Evolutionary conservation across 73 alveolate genomes (phyloP), one percentile per base, ranked within the genome.

Genomic region (Stentor roeselii): DNA sequence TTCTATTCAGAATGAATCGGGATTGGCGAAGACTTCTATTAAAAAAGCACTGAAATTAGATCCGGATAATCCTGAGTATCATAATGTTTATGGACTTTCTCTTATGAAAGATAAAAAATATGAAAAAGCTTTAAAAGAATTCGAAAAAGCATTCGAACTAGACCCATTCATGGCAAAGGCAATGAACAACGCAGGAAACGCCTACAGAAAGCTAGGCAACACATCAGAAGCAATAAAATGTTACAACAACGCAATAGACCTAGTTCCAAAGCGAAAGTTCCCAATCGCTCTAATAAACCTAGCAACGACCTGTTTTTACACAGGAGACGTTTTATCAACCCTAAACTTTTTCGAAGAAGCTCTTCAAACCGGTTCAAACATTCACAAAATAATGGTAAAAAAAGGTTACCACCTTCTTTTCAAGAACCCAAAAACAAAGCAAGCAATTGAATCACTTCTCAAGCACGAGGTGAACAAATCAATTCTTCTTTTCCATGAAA

Each of bases 401-500:
- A 76, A 76, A 76, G 84, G 84, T n/a, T 76, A 39, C 39, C 84
- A 76, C 34, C 39, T 76, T n/a, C 59, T 76, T 6, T 76, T 76
- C 67, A 76, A 76, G 39, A 41, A 76, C 39, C 30, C 84, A 21
- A 76, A 76, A 27, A 76, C 74, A 39, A 76, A 76, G 67, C 36
- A 37, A 37, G 84, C 60, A n/a, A 76, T 76, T 21, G 60, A 39
- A 2, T 39, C 0, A 15, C 3, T 76, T 21, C 39, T 37, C 27
- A 41, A 35, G 3, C 60, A 76, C 21, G 36, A 76, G 39, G 14
- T 21, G n/a, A 39, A 0, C 36, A 30, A 76, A 41, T 31, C 82
- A 6, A n/a, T n/a, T 21, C 6, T n/a, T 1, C 11, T 41, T 36
- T 2, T 76, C 36, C 30, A 76, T 27, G 84, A 37, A 39, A 40